phyloP scores from a whole-genome alignment of 345 rosid genomes.

The Mercurialis annua region DNA sequence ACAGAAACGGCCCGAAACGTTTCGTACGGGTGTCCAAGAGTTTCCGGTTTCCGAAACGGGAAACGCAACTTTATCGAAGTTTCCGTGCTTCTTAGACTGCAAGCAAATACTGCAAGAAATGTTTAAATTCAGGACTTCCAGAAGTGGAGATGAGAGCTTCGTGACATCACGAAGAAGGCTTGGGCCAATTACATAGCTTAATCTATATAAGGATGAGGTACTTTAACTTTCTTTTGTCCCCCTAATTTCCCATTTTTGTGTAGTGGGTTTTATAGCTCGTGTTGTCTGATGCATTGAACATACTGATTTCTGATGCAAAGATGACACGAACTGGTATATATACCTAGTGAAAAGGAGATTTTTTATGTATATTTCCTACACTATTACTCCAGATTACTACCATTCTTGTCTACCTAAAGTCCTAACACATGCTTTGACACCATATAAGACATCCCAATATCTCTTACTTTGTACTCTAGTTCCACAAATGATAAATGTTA shows the following conservation, averaged over 20 bases:
- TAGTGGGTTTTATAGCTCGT: neutral
- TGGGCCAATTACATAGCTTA: too few relatives aligned
- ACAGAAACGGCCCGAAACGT: too few relatives aligned
- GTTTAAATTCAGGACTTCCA: neutral
- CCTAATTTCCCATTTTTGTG: neutral
- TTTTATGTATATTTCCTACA: neutral
- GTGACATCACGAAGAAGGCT: too few relatives aligned
- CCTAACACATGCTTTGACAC: neutral
- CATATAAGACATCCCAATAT: neutral
- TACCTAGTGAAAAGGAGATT: neutral
- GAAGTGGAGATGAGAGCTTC: neutral
- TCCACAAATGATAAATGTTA: neutral
- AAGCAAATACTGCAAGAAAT: neutral
- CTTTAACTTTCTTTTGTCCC: neutral
- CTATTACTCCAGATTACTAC: neutral
- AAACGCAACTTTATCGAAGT: too few relatives aligned
- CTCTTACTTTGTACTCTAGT: neutral
- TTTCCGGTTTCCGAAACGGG: too few relatives aligned
- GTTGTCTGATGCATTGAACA: neutral
- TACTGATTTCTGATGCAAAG: neutral
- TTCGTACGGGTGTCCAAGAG: too few relatives aligned
- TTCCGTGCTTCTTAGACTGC: neutral
- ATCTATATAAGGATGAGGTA: neutral
- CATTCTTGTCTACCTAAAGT: neutral
- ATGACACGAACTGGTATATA: neutral